These are phyloP conservation scores for Prunus padus DNA, from an alignment of 306 rosid genomes.

Conservation along the genomic window DNA sequence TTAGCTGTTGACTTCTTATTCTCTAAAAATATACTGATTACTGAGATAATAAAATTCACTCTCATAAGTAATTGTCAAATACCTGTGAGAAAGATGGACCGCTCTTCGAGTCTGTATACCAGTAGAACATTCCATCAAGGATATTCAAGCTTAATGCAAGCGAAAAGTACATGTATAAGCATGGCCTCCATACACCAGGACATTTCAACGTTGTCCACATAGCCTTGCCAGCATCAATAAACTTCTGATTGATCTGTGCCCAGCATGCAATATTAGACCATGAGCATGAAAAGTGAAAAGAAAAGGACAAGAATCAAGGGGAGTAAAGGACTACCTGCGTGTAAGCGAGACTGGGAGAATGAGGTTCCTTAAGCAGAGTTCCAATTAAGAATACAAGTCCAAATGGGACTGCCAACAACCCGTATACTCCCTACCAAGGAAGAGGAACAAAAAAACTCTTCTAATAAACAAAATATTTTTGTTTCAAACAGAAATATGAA, in stretches of 20 bases:
- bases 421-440: constrained; percentile 70
- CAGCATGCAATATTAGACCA: constrained; percentile 27
- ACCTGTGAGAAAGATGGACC: constrained; percentile 95
- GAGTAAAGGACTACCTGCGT: constrained; percentile 53
- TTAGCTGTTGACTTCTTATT: background rate
- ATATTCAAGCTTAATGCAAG: constrained; percentile 77
- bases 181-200: constrained; percentile 82
- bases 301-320: background rate
- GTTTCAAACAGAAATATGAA: constrained; percentile 7
- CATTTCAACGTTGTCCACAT: constrained; percentile 84
- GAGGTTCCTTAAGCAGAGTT: constrained; percentile 69
- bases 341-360: constrained; percentile 47
- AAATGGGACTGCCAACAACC: constrained; percentile 78
- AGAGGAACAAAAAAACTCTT: constrained; percentile 20
- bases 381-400: constrained; percentile 74
- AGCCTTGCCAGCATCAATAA: constrained; percentile 63
- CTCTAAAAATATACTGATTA: background rate
- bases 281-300: background rate
- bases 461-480: constrained; percentile 1
- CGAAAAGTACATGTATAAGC: constrained; percentile 81
- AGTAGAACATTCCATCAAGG: constrained; percentile 86
- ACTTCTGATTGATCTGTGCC: constrained; percentile 71
- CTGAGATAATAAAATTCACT: background rate
- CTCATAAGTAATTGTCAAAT: constrained; percentile 7
- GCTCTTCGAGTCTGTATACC: constrained; percentile 80